Conservation (phyloP, 2,329 filamentous ascomycete genomes). For the Thielaviopsis ethacetica region DNA sequence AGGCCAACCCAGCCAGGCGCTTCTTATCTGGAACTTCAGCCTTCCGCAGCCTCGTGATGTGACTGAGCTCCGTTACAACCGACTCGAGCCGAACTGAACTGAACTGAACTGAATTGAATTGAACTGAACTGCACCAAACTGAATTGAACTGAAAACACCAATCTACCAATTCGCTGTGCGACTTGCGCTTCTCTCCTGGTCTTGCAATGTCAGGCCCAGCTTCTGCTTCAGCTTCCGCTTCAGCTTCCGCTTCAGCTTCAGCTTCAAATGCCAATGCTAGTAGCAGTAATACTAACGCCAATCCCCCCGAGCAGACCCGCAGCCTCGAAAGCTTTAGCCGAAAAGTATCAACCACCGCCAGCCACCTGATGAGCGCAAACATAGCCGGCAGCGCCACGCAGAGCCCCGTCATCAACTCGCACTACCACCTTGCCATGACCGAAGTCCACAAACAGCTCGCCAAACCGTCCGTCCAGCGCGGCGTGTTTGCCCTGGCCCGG, state of each 20-base stretch:
- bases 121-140: neutral
- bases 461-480: conserved; percentile 68
- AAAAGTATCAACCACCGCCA: conserved; percentile 88
- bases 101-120: neutral
- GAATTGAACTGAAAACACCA: neutral
- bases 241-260: too few relatives aligned
- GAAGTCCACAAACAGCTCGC: conserved; percentile 82
- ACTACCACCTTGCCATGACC: conserved; percentile 72
- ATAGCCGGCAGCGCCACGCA: conserved; percentile 24
- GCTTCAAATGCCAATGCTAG: neutral
- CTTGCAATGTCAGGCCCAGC: neutral
- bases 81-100: too few relatives aligned
- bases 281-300: neutral
- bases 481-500: conserved; percentile 78
- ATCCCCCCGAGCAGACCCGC: conserved; percentile 42
- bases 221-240: too few relatives aligned
- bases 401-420: conserved; percentile 27
- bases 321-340: conserved; percentile 84
- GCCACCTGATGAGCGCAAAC: conserved; percentile 64
- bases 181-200: neutral
- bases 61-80: neutral
- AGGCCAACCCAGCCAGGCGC: neutral
- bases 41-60: too few relatives aligned
- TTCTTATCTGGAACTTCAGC: neutral
- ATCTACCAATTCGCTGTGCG: neutral